A percentile compares a stretch with the other conserved stretches of the same genome.
Conservation (phyloP, 176 grass and related monocot species). For the Leersia perrieri region DNA sequence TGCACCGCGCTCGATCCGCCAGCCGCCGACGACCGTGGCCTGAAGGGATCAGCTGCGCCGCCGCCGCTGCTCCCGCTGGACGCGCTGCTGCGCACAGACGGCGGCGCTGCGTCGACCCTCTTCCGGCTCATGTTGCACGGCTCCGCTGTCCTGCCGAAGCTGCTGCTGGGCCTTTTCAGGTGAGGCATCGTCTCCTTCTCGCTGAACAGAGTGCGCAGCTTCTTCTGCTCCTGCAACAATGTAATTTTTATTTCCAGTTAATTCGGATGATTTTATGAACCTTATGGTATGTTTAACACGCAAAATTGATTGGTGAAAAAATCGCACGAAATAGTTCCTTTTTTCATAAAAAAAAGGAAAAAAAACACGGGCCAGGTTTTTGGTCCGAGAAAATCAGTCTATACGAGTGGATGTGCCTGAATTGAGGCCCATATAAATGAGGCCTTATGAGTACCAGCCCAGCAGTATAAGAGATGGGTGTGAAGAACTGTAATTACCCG, state of each 20-base stretch:
- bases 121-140: constrained; percentile 42
- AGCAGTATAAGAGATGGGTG: neutral
- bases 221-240: constrained; percentile 63
- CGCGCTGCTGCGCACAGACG: constrained; percentile 40
- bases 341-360: no score
- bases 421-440: neutral
- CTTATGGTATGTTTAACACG: no score
- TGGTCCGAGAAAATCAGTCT: neutral
- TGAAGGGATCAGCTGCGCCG: neutral
- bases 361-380: neutral
- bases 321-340: neutral
- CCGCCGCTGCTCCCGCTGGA: neutral
- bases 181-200: constrained; percentile 68
- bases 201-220: constrained; percentile 48
- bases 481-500: constrained; percentile 29
- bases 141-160: constrained; percentile 38
- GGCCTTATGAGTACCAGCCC: neutral
- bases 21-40: constrained; percentile 42
- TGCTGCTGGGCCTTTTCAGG: constrained; percentile 44
- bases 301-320: neutral
- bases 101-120: constrained; percentile 30
- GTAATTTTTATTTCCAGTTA: neutral
- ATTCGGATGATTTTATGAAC: neutral
- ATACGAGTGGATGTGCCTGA: neutral
- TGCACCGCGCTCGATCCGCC: neutral